Evolutionary conservation across 257 asterid genomes (phyloP).

Genomic region (Solanum ossicruentum): DNA sequence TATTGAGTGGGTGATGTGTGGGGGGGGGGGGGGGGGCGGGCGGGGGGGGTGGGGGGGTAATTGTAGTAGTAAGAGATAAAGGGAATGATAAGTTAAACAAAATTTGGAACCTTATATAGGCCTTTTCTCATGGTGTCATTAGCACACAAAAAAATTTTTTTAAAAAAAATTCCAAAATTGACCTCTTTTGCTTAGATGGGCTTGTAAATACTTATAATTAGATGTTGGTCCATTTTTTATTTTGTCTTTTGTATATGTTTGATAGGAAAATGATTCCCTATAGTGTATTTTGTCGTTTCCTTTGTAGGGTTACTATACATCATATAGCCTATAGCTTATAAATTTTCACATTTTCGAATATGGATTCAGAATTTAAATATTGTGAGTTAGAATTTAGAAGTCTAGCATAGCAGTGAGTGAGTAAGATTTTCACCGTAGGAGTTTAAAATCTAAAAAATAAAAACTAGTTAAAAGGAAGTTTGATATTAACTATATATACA

Average conservation of each 20-base stretch:
- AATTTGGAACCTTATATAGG: not conserved
- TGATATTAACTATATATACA: too few species aligned
- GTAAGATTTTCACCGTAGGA: too few species aligned
- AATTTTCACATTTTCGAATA: not conserved
- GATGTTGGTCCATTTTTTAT: not conserved
- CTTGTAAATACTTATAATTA: not conserved
- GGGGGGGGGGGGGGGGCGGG: too few species aligned
- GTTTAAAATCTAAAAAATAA: too few species aligned
- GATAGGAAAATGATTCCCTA: not conserved
- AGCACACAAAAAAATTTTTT: not conserved
- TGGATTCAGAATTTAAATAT: not conserved
- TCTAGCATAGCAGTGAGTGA: not conserved
- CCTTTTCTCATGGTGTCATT: not conserved
- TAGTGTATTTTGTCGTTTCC: not conserved
- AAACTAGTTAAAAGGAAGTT: too few species aligned
- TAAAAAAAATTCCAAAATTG: not conserved
- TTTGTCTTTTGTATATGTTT: not conserved
- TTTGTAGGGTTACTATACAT: not conserved
- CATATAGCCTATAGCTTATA: not conserved
- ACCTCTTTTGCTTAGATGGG: not conserved
- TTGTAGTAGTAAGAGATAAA: not conserved
- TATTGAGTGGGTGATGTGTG: too few species aligned
- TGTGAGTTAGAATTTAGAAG: not conserved
- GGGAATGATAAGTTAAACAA: not conserved
- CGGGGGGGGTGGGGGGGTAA: too few species aligned